Conservation (phyloP, 768 basidiomycete genomes). For the Mycena pura region DNA sequence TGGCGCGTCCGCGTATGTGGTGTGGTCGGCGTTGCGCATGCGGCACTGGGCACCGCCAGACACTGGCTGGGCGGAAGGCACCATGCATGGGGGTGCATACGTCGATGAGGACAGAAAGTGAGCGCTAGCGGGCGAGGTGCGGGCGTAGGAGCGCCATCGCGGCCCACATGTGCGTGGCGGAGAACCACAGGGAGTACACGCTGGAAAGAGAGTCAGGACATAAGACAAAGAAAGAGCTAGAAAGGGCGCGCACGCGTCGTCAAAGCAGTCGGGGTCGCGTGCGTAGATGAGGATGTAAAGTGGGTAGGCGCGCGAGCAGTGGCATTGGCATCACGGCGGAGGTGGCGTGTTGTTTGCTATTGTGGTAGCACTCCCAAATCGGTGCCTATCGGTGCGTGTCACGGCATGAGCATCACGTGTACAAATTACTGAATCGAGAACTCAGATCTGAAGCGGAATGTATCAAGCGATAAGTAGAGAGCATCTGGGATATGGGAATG, state of each 20-base stretch:
- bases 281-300: constrained; percentile 65
- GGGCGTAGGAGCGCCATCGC: constrained; percentile 55
- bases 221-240: constrained; percentile 16
- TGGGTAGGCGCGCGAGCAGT: constrained; percentile 54
- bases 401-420: too few species aligned
- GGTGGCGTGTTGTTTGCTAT: too few species aligned
- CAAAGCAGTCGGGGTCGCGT: constrained; percentile 60
- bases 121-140: constrained; percentile 59
- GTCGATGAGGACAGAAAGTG: constrained; percentile 60
- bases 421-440: too few species aligned
- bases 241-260: constrained; percentile 52
- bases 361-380: too few species aligned
- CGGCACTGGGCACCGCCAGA: constrained; percentile 47
- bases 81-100: constrained; percentile 64
- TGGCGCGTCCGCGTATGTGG: constrained; percentile 50
- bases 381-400: too few species aligned
- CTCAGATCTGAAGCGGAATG: too few species aligned
- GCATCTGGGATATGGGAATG: too few species aligned
- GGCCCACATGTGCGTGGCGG: constrained; percentile 50
- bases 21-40: constrained; percentile 67
- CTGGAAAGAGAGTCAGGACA: constrained; percentile 12
- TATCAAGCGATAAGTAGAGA: too few species aligned
- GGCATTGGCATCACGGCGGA: too few species aligned
- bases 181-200: constrained; percentile 43
- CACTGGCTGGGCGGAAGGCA: constrained; percentile 54